Base-by-base conservation (phyloP, 208 protist genomes). In the Leishmania major region DNA sequence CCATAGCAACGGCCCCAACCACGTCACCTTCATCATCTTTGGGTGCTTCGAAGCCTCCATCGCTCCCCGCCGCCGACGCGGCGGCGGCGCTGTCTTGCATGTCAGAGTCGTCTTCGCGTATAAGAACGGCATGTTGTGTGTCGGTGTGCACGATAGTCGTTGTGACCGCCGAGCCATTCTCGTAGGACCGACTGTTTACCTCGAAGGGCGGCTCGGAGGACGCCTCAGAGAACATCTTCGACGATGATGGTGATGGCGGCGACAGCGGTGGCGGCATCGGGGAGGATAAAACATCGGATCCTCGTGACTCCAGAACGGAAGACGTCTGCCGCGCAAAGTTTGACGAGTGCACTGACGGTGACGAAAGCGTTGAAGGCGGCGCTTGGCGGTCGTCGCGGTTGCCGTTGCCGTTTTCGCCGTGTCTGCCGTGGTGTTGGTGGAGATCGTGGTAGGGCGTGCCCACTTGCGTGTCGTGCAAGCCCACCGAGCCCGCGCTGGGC, bases 391-490 rank as follows among this genome's bases (percentile, higher is more conserved):
- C 15, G 73, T 62, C n/a, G 31, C 72, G 4, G n/a, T 71, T 53
- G 43, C 70, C 19, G 62, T 75, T 40, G 17, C 62, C 62, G 31
- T 69, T 69, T 69, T 25, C 62, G 31, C 62, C 15, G 60, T 8
- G 31, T 8, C 25, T 37, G 10, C 49, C 2, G 43, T 22, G 55
- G 43, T 25, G 80, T 55, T 37, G 59, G 43, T 3, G 64, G 10
- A 28, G 64, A 10, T 70, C 49, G 31, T 62, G 72, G 75, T 76
- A 84, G 25, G 80, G 75, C 28, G 67, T 79, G 28, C 71, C 74
- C 6, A 70, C 80, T 22, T 69, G 66, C 17, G 75, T 84, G 37
- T 60, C 75, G 3, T 76, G 53, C 13, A 75, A 84, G 17, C 47
- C n/a, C 37, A 59, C 37, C 67, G 67, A 79, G 51, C 31, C 31